These are phyloP conservation scores for Panaeolus papilionaceus DNA, from an alignment of 768 basidiomycete genomes.

Conservation along the genomic window DNA sequence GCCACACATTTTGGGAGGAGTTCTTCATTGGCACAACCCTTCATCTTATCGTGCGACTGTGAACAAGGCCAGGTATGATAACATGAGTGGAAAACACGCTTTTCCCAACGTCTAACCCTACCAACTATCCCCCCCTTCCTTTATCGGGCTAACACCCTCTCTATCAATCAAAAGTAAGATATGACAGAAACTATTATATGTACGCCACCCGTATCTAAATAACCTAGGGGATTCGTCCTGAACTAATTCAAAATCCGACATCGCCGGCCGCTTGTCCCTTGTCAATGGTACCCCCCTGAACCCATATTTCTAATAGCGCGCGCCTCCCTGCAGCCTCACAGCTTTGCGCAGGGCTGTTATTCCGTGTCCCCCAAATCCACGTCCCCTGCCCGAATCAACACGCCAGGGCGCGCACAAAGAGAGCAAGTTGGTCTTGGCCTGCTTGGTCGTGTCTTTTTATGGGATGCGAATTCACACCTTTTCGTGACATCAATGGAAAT, in stretches of 20 bases:
- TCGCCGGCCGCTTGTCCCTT: constrained; percentile 3
- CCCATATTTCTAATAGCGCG: constrained; percentile 8
- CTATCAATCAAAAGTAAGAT: constrained; percentile 7
- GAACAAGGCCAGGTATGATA: neutral
- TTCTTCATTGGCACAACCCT: constrained; percentile 11
- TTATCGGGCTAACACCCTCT: neutral
- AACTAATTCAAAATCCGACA: constrained; percentile 8
- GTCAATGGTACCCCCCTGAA: neutral
- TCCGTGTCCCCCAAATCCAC: neutral
- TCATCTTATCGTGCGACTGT: constrained; percentile 14
- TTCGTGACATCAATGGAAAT: constrained; percentile 5
- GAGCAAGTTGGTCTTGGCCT: neutral
- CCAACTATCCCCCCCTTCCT: neutral
- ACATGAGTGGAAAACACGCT: neutral
- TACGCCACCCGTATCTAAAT: neutral
- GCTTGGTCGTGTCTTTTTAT: neutral
- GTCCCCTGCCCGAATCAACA: constrained; percentile 4
- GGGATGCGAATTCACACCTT: neutral
- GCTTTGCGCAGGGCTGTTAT: neutral
- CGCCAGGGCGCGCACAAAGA: neutral
- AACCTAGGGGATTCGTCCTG: neutral
- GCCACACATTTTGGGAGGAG: constrained; percentile 9
- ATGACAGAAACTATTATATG: constrained; percentile 12
- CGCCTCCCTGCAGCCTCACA: constrained; percentile 13
- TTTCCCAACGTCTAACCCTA: constrained; percentile 10